Evolutionary conservation across 345 rosid species (phyloP).

Genomic region (Eucalyptus tenuipes): DNA sequence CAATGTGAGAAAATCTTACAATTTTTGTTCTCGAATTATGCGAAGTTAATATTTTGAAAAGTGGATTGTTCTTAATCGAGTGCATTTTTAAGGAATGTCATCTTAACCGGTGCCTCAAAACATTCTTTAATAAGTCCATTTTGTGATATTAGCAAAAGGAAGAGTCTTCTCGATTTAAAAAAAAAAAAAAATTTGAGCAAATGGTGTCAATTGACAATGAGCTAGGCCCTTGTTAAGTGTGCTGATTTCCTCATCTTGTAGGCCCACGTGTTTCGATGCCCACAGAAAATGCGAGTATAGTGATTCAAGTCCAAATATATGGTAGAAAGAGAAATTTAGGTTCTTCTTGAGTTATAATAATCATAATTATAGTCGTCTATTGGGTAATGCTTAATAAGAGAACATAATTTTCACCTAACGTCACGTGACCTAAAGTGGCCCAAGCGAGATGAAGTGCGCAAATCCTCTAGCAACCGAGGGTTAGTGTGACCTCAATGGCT

Average conservation of each 20-base stretch:
- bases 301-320: background rate
- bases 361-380: rapidly evolving
- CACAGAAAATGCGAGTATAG: background rate
- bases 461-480: background rate
- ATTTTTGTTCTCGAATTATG: rapidly evolving
- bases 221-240: background rate
- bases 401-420: background rate
- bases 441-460: rapidly evolving
- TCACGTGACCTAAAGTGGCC: background rate
- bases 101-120: rapidly evolving
- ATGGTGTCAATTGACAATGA: background rate
- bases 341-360: background rate
- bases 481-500: background rate
- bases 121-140: background rate
- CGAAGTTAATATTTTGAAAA: background rate
- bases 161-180: background rate
- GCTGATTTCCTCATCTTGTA: background rate
- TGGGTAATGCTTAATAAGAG: background rate
- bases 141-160: background rate
- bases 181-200: no score
- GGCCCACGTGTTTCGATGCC: background rate
- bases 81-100: background rate
- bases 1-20: background rate
- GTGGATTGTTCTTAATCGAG: background rate
- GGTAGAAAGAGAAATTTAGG: background rate